phyloP scores from a whole-genome alignment of 1,284 basidiomycete genomes.

The Austroboletus rostrupii region DNA sequence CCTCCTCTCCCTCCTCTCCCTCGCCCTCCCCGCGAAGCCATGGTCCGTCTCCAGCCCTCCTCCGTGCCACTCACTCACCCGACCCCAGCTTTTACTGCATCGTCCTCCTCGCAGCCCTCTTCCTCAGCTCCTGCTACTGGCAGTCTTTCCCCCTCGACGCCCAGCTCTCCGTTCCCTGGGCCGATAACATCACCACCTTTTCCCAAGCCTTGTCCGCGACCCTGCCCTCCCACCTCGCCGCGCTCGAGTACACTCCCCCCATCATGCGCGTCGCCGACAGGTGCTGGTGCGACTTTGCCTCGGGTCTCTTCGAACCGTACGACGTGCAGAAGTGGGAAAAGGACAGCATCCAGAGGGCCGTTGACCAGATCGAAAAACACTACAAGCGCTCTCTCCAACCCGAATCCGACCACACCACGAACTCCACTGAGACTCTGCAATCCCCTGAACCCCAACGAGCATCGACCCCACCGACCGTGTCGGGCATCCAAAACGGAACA shows the following conservation, averaged over 20 bases:
- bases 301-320: conserved; percentile 65
- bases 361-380: conserved; percentile 44
- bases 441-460: conserved; percentile 2
- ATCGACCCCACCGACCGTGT: conserved; percentile 4
- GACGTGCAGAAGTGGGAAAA: conserved; percentile 70
- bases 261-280: conserved; percentile 64
- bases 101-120: conserved; percentile 69
- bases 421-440: conserved; percentile 12
- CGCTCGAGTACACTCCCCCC: conserved; percentile 28
- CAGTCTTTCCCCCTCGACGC: conserved; percentile 67
- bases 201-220: conserved; percentile 52
- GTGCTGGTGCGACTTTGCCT: conserved; percentile 75
- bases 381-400: conserved; percentile 25
- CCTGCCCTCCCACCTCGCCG: conserved; percentile 32
- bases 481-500: conserved; percentile 14
- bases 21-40: conserved; percentile 73
- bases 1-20: conserved; percentile 69
- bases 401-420: conserved; percentile 5
- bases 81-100: conserved; percentile 73
- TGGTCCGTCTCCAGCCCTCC: conserved; percentile 48
- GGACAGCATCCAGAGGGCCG: conserved; percentile 50
- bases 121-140: conserved; percentile 83
- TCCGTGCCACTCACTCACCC: conserved; percentile 8
- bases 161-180: conserved; percentile 58
- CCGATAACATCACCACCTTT: conserved; percentile 65